phyloP scores from a whole-genome alignment of 345 rosid genomes.

The Citrus sp. region DNA sequence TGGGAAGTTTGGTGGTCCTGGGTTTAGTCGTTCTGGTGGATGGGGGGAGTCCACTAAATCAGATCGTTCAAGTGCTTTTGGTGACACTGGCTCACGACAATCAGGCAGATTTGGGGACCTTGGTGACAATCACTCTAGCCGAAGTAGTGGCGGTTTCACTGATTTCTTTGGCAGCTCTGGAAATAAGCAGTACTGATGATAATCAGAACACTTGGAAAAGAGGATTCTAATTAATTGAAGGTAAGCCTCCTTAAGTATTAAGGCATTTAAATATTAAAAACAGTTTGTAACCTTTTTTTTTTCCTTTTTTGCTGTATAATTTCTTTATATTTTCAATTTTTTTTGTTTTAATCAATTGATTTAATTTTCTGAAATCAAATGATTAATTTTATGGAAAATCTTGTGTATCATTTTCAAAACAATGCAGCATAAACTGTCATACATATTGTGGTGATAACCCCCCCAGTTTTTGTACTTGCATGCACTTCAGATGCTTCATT shows the following conservation, averaged over 20 bases:
- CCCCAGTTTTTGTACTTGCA: not conserved
- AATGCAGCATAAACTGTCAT: not conserved
- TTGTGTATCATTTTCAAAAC: not conserved
- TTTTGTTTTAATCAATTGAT: not conserved
- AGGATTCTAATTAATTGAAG: not conserved
- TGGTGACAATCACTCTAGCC: slow-evolving; percentile 14
- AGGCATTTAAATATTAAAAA: not conserved
- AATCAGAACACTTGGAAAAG: not conserved
- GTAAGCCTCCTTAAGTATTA: not conserved
- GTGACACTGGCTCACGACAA: slow-evolving; percentile 39
- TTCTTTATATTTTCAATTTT: not conserved
- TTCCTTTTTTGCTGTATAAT: not conserved
- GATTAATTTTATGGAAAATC: not conserved
- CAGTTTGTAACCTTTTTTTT: not conserved
- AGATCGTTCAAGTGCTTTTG: slow-evolving; percentile 38
- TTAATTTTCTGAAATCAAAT: not conserved
- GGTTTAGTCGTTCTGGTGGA: slow-evolving; percentile 33
- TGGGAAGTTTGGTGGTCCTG: slow-evolving; percentile 35
- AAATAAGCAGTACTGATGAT: not conserved
- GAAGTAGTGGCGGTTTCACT: slow-evolving; percentile 25
- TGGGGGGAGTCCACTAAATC: slow-evolving; percentile 35
- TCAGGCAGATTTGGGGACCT: slow-evolving; percentile 37
- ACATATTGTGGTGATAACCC: not conserved
- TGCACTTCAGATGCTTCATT: not conserved
- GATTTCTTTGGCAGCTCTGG: slow-evolving; percentile 14